These are phyloP conservation scores for Dendryphion nanum DNA, from an alignment of 2,329 filamentous ascomycete species.

Conservation along the genomic window DNA sequence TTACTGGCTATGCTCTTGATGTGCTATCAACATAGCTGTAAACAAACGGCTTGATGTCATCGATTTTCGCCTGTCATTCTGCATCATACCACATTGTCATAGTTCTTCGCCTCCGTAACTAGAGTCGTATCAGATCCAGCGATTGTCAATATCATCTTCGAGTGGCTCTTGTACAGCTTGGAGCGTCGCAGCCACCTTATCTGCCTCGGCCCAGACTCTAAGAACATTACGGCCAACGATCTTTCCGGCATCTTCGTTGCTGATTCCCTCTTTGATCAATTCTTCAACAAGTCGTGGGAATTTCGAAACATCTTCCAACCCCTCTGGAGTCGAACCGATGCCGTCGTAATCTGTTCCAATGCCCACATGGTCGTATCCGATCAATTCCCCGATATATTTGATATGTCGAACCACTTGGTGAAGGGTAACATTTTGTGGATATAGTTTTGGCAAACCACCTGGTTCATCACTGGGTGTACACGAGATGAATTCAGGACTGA, in stretches of 20 bases:
- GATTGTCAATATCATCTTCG: conserved; percentile 42
- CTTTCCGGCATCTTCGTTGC: conserved; percentile 70
- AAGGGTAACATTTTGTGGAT: conserved; percentile 67
- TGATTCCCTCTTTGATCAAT: conserved; percentile 70
- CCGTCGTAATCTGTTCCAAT: conserved; percentile 89
- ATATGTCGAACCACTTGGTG: conserved; percentile 76
- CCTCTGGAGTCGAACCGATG: conserved; percentile 64
- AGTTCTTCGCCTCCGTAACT: too few relatives aligned
- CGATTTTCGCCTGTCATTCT: too few relatives aligned
- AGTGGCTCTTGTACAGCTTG: conserved; percentile 50
- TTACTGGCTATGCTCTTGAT: too few relatives aligned
- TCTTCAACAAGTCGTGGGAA: conserved; percentile 77
- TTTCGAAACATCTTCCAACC: conserved; percentile 81
- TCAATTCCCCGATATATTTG: conserved; percentile 72
- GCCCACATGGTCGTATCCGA: conserved; percentile 84
- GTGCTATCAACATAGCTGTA: too few relatives aligned
- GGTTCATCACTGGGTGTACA: conserved; percentile 61
- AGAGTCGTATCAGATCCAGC: conserved; percentile 18
- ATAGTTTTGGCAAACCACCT: conserved; percentile 63
- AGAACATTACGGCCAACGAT: conserved; percentile 78
- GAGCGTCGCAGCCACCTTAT: conserved; percentile 66
- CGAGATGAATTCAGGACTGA: conserved; percentile 75
- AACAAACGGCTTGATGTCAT: too few relatives aligned
- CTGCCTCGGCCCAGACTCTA: conserved; percentile 79
- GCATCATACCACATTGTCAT: too few relatives aligned